Evolutionary conservation across 176 grass and related monocot species (phyloP), one percentile per base, ranked within the genome.

Genomic region (Otatea glauca): DNA sequence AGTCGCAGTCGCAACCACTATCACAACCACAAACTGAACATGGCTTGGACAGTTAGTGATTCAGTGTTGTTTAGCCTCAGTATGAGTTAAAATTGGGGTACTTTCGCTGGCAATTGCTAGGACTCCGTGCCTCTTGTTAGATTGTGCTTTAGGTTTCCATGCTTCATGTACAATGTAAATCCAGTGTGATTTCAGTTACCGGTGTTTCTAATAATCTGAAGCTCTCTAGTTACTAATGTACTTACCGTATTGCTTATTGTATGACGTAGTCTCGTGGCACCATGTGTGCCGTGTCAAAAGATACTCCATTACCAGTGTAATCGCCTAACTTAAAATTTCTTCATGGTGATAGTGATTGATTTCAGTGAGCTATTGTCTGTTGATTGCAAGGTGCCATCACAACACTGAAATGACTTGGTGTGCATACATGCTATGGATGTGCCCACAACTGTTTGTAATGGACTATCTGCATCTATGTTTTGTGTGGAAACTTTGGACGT

Each of bases 91-190:
- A 29, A 37, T 49, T 10, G 13, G 67, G n/a, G 65, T 50, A 77
- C 78, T 86, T 82, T n/a, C 20, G n/a, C 74, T 67, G 84, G 67
- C 73, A 73, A 50, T 34, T 49, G 48, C 75, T 83, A 87, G 74
- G 85, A 68, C 7, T 58, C 10, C 82, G 42, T 65, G 62, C 53
- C 62, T 39, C 68, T 23, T 62, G 43, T 64, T 87, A 90, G 77
- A 81, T 34, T 48, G 35, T 76, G 80, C 45, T 79, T 68, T 91
- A 91, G 80, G 85, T 70, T 87, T 75, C 60, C 8, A 21, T 70
- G 80, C 69, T 80, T 80, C 68, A 62, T 87, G 80, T 87, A 84
- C 89, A 91, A 91, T 84, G 89, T 91, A 91, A 80, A 84, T 87
- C 68, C 61, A 43, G 85, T 87, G 84, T 75, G 89, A 70, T 84